These are phyloP conservation scores for Hamigera avellanea DNA, from an alignment of 495 filamentous ascomycete genomes.

Conservation along the genomic window DNA sequence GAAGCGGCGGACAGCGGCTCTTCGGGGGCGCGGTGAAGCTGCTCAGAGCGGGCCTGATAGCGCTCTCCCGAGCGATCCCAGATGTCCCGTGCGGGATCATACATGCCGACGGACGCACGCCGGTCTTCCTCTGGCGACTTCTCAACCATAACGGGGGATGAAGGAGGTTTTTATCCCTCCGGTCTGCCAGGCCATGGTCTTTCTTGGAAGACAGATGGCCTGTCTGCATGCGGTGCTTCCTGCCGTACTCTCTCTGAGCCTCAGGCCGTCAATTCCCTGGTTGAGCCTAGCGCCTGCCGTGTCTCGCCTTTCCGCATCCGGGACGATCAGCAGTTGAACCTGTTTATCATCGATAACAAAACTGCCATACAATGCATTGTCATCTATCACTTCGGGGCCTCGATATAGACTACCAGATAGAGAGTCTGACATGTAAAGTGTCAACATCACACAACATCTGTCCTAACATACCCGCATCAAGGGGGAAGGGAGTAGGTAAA, in stretches of 20 bases:
- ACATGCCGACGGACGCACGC: slow-evolving; percentile 16
- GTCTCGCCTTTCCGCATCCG: too few species aligned
- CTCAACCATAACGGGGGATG: background rate
- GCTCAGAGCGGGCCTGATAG: slow-evolving; percentile 4
- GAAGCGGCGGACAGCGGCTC: background rate
- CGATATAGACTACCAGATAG: too few species aligned
- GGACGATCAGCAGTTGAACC: too few species aligned
- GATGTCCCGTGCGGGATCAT: slow-evolving; percentile 32
- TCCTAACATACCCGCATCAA: too few species aligned
- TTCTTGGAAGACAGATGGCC: background rate
- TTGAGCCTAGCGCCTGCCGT: slow-evolving; percentile 9
- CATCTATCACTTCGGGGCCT: background rate
- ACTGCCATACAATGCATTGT: background rate
- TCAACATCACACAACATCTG: too few species aligned
- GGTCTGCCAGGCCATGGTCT: background rate
- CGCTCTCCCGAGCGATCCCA: slow-evolving; percentile 10
- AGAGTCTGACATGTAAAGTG: too few species aligned
- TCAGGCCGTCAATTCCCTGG: background rate
- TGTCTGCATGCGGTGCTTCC: background rate
- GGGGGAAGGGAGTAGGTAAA: too few species aligned
- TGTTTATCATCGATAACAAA: slow-evolving; percentile 4
- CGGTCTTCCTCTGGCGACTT: too few species aligned
- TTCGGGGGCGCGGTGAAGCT: background rate
- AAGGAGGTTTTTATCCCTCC: background rate
- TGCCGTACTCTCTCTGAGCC: background rate